phyloP scores from a whole-genome alignment of 371 early-diverging fungal genomes.

The Batkoa obscura region DNA sequence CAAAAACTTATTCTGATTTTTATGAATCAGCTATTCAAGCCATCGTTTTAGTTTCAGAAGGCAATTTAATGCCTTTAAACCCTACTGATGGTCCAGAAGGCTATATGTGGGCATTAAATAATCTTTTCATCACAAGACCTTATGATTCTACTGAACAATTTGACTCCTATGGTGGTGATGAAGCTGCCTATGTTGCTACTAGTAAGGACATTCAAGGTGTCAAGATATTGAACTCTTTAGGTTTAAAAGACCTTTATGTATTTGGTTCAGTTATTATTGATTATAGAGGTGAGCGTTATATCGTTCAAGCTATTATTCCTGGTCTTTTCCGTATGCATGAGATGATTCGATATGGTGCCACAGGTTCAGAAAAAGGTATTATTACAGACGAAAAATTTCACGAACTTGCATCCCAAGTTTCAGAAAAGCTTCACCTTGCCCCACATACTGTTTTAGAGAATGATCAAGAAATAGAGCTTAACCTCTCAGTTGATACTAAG shows the following conservation, averaged over 20 bases:
- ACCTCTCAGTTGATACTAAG: constrained; percentile 77
- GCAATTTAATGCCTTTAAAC: constrained; percentile 59
- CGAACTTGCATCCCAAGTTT: constrained; percentile 40
- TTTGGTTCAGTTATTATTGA: constrained; percentile 81
- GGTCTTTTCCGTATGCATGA: constrained; percentile 63
- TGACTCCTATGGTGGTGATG: constrained; percentile 67
- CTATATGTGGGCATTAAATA: constrained; percentile 85
- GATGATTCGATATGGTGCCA: constrained; percentile 74
- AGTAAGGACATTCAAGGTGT: constrained; percentile 88
- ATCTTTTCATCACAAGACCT: constrained; percentile 85
- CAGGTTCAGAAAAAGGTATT: constrained; percentile 61
- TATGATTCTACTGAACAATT: constrained; percentile 75
- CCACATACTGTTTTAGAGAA: constrained; percentile 53
- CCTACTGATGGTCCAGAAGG: constrained; percentile 52
- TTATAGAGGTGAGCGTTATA: constrained; percentile 72
- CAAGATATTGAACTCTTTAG: constrained; percentile 48
- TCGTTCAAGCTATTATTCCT: constrained; percentile 86
- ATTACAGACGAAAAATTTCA: constrained; percentile 54
- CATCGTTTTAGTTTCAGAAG: constrained; percentile 64
- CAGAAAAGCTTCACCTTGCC: constrained; percentile 59
- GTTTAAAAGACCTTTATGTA: constrained; percentile 55
- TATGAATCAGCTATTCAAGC: constrained; percentile 74
- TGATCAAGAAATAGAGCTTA: constrained; percentile 38
- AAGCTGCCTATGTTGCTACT: constrained; percentile 80
- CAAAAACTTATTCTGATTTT: constrained; percentile 74